A percentile compares a stretch with the other conserved stretches of the same genome.
Evolutionary conservation across 2,329 filamentous ascomycete genomes (phyloP).

Genomic region (Trichoderma asperellum): DNA sequence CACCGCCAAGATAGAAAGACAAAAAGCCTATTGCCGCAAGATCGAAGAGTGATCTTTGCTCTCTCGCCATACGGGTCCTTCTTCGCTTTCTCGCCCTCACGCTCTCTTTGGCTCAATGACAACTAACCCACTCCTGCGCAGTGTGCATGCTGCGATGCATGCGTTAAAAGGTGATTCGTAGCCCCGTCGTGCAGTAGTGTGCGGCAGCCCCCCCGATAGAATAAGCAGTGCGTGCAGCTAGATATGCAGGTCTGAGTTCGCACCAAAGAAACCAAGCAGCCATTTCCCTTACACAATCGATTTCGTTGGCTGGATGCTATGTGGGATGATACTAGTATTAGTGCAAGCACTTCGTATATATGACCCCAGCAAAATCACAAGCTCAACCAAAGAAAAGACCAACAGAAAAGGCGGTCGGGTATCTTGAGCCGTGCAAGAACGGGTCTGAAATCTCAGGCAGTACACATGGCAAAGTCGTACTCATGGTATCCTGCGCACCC

Average conservation of each 20-base stretch:
- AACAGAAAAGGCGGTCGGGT: slow-evolving; percentile 12
- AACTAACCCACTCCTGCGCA: background rate
- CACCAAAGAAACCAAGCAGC: background rate
- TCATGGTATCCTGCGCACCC: background rate
- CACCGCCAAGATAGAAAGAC: background rate
- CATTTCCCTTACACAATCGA: background rate
- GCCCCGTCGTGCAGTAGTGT: slow-evolving; percentile 20
- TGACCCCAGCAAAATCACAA: background rate
- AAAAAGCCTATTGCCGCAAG: background rate
- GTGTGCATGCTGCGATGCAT: slow-evolving; percentile 16
- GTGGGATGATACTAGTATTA: background rate
- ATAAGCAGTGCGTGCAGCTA: slow-evolving; percentile 23
- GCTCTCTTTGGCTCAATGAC: background rate
- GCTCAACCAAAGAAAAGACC: background rate
- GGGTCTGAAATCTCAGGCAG: background rate
- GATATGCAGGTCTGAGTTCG: slow-evolving; percentile 17
- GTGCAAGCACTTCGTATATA: background rate
- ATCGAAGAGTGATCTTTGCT: slow-evolving; percentile 7
- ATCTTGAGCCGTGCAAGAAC: background rate
- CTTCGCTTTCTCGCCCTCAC: background rate
- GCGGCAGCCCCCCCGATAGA: slow-evolving; percentile 1
- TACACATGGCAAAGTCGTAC: background rate
- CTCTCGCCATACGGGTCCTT: background rate
- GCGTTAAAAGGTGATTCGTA: slow-evolving; percentile 21
- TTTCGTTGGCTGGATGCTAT: slow-evolving; percentile 14